Percentiles rank a stretch among this genome's conserved stretches.
These are phyloP conservation scores for Circinella umbellata DNA, from an alignment of 371 early-diverging fungal genomes.

Conservation along the genomic window DNA sequence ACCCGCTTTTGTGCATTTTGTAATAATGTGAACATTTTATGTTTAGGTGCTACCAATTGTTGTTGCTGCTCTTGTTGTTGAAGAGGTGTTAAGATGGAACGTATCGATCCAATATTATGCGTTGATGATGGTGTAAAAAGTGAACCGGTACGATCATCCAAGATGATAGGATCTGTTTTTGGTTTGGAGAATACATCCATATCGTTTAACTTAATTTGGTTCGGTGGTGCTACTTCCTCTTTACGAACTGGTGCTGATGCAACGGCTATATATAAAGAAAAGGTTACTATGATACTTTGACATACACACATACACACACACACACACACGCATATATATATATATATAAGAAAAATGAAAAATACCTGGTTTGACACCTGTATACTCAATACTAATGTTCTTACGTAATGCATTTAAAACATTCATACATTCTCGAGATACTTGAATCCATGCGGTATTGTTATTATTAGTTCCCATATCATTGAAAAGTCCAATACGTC, in stretches of 20 bases:
- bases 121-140: slow-evolving; percentile 20
- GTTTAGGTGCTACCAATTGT: slow-evolving; percentile 19
- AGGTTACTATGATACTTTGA: neutral
- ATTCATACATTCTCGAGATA: slow-evolving; percentile 46
- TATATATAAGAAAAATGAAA: neutral
- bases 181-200: slow-evolving; percentile 25
- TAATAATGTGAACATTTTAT: slow-evolving; percentile 26
- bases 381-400: slow-evolving; percentile 36
- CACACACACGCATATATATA: too few species aligned
- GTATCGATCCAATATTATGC: neutral
- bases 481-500: slow-evolving; percentile 42
- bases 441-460: slow-evolving; percentile 52
- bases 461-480: slow-evolving; percentile 35
- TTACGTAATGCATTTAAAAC: slow-evolving; percentile 35
- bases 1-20: slow-evolving; percentile 20
- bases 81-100: slow-evolving; percentile 10
- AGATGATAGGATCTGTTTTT: slow-evolving; percentile 5
- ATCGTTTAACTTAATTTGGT: slow-evolving; percentile 28
- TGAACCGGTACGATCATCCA: slow-evolving; percentile 32
- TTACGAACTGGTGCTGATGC: slow-evolving; percentile 20
- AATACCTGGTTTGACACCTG: slow-evolving; percentile 29
- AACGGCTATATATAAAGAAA: slow-evolving; percentile 12
- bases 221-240: slow-evolving; percentile 17
- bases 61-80: slow-evolving; percentile 14
- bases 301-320: too few species aligned